Percentiles rank a stretch among this genome's conserved stretches.
These are phyloP conservation scores for Potentilla sterilis DNA, from an alignment of 306 rosid species.

Conservation along the genomic window DNA sequence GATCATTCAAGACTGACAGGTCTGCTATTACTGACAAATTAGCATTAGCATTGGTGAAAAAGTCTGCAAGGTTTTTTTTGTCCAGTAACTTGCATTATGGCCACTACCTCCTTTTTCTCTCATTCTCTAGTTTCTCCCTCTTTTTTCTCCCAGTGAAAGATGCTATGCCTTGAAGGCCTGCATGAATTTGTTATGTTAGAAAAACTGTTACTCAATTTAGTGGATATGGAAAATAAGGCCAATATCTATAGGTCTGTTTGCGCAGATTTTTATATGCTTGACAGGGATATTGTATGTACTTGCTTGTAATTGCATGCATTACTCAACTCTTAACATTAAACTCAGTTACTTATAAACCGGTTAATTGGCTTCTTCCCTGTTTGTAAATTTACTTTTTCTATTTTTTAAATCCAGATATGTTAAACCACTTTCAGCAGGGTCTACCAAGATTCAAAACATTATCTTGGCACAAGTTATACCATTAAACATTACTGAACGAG, in stretches of 20 bases:
- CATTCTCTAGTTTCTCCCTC: not conserved
- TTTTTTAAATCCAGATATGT: slow-evolving; percentile 52
- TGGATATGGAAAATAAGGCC: slow-evolving; percentile 88
- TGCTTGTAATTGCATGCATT: not conserved
- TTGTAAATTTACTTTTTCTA: not conserved
- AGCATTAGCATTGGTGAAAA: no score
- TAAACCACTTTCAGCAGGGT: slow-evolving; percentile 80
- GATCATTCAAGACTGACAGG: no score
- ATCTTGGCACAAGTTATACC: slow-evolving; percentile 92
- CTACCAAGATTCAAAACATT: slow-evolving; percentile 80
- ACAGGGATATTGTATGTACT: not conserved
- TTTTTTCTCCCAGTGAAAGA: no score
- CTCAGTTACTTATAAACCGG: not conserved
- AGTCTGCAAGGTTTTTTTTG: no score
- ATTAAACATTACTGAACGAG: slow-evolving; percentile 67
- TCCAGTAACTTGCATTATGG: not conserved
- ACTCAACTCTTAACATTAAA: not conserved
- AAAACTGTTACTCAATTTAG: slow-evolving; percentile 85
- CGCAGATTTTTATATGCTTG: slow-evolving; percentile 4
- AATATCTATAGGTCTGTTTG: slow-evolving; percentile 89
- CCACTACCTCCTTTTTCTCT: not conserved
- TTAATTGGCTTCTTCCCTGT: not conserved
- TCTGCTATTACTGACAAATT: no score
- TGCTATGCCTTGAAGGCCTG: not conserved
- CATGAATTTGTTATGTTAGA: slow-evolving; percentile 26